Percentiles rank a stretch among this genome's conserved stretches.
Evolutionary conservation across 2,329 filamentous ascomycete species (phyloP).

Genomic region (Colletotrichum tropicicola): DNA sequence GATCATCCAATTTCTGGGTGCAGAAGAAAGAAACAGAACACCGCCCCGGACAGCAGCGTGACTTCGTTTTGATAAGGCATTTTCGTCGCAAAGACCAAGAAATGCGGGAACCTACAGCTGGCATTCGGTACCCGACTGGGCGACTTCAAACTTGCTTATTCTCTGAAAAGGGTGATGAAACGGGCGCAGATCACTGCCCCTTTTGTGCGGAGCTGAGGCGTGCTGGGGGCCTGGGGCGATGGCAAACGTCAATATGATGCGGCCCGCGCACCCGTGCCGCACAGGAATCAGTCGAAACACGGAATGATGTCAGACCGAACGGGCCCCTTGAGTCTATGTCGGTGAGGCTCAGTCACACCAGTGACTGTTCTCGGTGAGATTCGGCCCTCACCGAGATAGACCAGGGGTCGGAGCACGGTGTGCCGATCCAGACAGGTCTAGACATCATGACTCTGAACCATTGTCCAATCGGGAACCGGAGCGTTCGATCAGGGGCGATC

Average conservation of each 20-base stretch:
- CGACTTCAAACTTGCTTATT: slow-evolving; percentile 20
- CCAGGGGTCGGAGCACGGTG: background rate
- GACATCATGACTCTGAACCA: background rate
- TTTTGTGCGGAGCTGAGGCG: slow-evolving; percentile 1
- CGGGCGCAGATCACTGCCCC: slow-evolving; percentile 6
- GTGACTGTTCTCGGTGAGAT: background rate
- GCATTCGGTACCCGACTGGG: slow-evolving; percentile 12
- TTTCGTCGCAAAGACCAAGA: background rate
- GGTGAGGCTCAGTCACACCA: background rate
- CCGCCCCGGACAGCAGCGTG: background rate
- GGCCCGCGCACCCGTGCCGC: background rate
- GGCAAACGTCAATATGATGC: slow-evolving; percentile 28
- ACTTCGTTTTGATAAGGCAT: slow-evolving; percentile 6
- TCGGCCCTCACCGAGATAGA: background rate
- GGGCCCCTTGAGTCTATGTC: background rate
- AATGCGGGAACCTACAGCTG: background rate
- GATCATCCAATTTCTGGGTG: background rate
- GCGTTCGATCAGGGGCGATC: slow-evolving; percentile 17
- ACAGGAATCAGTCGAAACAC: slow-evolving; percentile 12
- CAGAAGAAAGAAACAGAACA: background rate
- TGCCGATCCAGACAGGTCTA: background rate
- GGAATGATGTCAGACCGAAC: slow-evolving; percentile 23
- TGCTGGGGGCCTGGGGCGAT: slow-evolving; percentile 11
- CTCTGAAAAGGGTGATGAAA: slow-evolving; percentile 15
- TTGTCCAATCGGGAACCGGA: slow-evolving; percentile 5